Evolutionary conservation across 106 monocot genomes (phyloP).

Genomic region (Triglochin maritima): DNA sequence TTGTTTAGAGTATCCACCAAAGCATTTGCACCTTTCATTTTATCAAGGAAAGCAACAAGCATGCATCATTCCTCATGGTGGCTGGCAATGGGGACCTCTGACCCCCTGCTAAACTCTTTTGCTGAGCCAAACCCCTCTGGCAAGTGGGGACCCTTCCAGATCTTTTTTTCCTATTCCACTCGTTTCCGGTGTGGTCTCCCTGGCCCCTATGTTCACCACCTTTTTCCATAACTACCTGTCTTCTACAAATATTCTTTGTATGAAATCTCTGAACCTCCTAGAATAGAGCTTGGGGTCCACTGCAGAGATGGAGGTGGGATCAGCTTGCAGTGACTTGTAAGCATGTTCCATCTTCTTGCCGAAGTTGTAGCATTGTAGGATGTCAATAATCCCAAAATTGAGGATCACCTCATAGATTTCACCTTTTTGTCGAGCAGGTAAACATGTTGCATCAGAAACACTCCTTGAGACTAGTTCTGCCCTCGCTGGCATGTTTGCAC

Average conservation of each 20-base stretch:
- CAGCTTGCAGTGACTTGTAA: conserved; percentile 53
- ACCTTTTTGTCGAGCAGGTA: conserved; percentile 8
- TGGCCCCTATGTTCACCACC: neutral
- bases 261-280: conserved; percentile 43
- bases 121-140: neutral
- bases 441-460: conserved; percentile 19
- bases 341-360: conserved; percentile 51
- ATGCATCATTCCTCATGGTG: neutral
- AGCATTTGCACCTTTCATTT: neutral
- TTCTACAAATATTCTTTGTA: conserved; percentile 34
- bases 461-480: conserved; percentile 44
- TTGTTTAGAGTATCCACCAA: no score
- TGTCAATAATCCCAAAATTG: conserved; percentile 50
- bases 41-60: neutral
- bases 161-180: neutral
- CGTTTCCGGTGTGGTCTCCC: neutral
- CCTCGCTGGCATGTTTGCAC: conserved; percentile 61
- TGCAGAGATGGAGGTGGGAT: conserved; percentile 42
- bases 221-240: conserved; percentile 7
- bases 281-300: conserved; percentile 53
- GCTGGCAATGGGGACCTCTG: neutral
- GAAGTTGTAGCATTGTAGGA: conserved; percentile 44
- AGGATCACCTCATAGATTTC: conserved; percentile 54
- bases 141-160: neutral
- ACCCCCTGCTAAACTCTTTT: neutral